Base-by-base conservation (phyloP, 306 rosid genomes). In the Casuarina cunninghamiana region DNA sequence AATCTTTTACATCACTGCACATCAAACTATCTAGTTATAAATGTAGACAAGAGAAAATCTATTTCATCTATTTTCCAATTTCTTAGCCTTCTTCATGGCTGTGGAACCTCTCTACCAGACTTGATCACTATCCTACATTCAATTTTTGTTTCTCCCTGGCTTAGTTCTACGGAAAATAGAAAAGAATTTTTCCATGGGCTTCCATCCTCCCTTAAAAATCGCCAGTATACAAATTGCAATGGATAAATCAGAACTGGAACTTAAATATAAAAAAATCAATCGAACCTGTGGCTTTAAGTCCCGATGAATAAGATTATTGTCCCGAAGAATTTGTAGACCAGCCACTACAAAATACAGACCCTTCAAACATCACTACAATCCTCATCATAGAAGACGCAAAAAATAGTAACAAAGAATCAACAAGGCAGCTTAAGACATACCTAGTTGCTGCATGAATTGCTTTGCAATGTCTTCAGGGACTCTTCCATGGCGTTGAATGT, bases 271-370 rank as follows among this genome's bases (percentile, higher is more conserved):
- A 74, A 50, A 37, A 67, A 79, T 42, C 41, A 80, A 62, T 72
- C 78, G 66, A 74, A 96, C 99, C 97, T 96, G 99, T 58, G 99
- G 99, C 82, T 96, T 96, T 78, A 96, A 86, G 82, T 96, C 99
- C 77, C 98, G 86, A 80, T 96, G 99, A 68, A 96, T 93, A 62
- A 96, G 93, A 80, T 90, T 90, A 84, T 93, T 96, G 77, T 89
- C 96, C 21, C 97, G 94, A 74, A 96, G 99, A 84, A 96, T 88
- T 90, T 88, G 93, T 42, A 96, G 89, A 45, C 99, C 99, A 69
- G 96, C 85, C 86, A 94, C 99, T 96, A 94, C 75, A 87, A 83
- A 77, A 82, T 73, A 60, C 77, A 78, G 48, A 86, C 50, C 63
- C 73, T 35, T 77, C 77, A 50, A 65, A 43, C 45, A 77, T 77